Evolutionary conservation across 2,329 filamentous ascomycete genomes (phyloP), one percentile per base, ranked within the genome.

Genomic region (Pseudogymnoascus sp.): DNA sequence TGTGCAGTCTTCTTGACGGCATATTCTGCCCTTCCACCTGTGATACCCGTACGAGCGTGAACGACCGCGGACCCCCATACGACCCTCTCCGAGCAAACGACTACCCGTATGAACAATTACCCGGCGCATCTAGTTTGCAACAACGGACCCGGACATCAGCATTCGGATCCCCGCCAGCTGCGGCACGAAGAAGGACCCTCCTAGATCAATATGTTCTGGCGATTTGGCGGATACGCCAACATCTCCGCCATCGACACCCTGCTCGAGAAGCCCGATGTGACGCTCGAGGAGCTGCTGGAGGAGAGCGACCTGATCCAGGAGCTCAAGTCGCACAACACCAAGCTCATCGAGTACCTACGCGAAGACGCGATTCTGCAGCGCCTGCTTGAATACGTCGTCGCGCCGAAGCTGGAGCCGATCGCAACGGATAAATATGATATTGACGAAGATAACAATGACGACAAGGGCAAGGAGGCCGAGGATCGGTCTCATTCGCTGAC

Each of bases 151-250:
- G 63, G 65, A 60, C 61, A 63, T 37, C 26, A 51, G 45, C 67
- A 67, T 70, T 67, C 66, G 59, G 68, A 66, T 54, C 69, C 68
- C 26, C 66, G 61, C 36, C 37, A 62, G 60, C 61, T 67, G 69
- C 68, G 71, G 69, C 70, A 70, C 67, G 67, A 70, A 67, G 72
- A 68, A 64, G 66, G 69, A 61, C 63, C 70, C 60, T 70, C 68
- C 67, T 72, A 72, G 69, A 63, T 63, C 87, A 93, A 77, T 81
- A 99, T 99, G 95, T 99, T 99, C 79, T 99, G 95, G 95, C 89
- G 93, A 79, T 99, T 97, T 83, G 93, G 95, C 83, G 92, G 92
- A 74, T 97, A 97, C 83, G 91, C 93, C 82, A 96, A 91, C 83
- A 89, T 96, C 78, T 97, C 93, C 72, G 89, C 93, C 74, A 91